phyloP scores from a whole-genome alignment of 2,329 filamentous ascomycete species.

The Plectosphaerella plurivora region DNA sequence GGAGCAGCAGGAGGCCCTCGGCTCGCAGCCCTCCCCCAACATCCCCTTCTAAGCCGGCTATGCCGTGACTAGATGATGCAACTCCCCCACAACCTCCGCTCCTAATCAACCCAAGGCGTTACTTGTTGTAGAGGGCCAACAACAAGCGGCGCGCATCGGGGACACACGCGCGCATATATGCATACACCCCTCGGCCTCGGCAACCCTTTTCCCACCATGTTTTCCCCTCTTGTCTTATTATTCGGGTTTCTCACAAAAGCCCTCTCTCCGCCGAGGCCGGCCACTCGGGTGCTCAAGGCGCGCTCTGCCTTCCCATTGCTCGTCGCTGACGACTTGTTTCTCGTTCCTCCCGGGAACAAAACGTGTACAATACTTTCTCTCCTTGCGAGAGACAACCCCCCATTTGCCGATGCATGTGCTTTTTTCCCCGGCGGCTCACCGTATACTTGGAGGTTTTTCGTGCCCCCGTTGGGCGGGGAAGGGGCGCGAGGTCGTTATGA shows the following conservation, averaged over 20 bases:
- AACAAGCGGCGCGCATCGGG: constrained; percentile 8
- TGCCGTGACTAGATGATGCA: constrained; percentile 1
- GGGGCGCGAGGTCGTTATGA: constrained; percentile 4
- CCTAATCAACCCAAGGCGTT: constrained; percentile 13
- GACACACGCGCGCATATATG: not conserved
- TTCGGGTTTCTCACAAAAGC: not conserved
- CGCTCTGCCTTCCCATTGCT: constrained; percentile 5
- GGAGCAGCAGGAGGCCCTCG: constrained; percentile 69
- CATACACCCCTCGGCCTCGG: constrained; percentile 5
- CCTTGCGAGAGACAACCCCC: constrained; percentile 6
- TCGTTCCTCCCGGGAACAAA: constrained; percentile 2
- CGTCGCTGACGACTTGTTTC: constrained; percentile 6
- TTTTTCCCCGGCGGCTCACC: constrained; percentile 2
- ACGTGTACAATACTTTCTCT: constrained; percentile 11
- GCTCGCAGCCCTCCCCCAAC: constrained; percentile 48
- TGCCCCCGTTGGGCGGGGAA: constrained; percentile 7
- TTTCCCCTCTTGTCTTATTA: constrained; percentile 13
- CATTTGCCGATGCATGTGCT: constrained; percentile 4
- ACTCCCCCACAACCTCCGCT: constrained; percentile 15
- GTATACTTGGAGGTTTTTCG: constrained; percentile 8
- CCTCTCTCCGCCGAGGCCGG: not conserved
- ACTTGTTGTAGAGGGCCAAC: constrained; percentile 9
- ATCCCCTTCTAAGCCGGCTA: constrained; percentile 57
- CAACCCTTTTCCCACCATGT: constrained; percentile 5
- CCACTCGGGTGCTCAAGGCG: constrained; percentile 4